Evolutionary conservation across 805 yeast genomes (phyloP), one percentile per base, ranked within the genome.

Genomic region (Nadsonia fulvescens): DNA sequence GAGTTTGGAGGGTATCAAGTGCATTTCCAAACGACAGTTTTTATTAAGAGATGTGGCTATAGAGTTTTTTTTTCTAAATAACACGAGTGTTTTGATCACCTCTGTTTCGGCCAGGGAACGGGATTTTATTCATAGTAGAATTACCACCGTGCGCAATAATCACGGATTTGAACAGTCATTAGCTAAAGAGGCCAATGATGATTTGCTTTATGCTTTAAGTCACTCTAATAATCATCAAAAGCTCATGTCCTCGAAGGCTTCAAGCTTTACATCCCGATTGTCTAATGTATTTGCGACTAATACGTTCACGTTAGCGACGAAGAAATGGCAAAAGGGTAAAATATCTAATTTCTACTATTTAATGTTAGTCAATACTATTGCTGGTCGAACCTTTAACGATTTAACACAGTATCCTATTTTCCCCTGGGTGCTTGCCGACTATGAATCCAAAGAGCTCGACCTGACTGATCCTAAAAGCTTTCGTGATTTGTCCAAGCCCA

Each of bases 361-460:
- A 38, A 74, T 79, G 66, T 60, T 76, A 10, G 53, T 81, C 14
- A 81, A 81, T 40, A 78, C 89, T 0, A 46, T 81, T 30, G 91
- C 93, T 0, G 94, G 94, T 0, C 53, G 94, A 35, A 78, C 93
- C 0, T 78, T 73, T 48, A 82, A 81, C 46, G 93, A 81, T 43
- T 47, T 81, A 28, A 81, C 93, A 0, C 94, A 81, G 35, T 81
- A 81, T 41, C 93, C 93, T 0, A 74, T 82, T 1, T 82, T 81
- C 38, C 94, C 94, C 0, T 81, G 92, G 91, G 79, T 81, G 1
- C 62, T 81, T 32, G 71, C 89, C 0, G 93, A 81, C 43, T 79
- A 81, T 42, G 58, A 65, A 1, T 75, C 89, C 38, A 69, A 67
- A 2, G 62, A 51, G 8, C 50, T 81, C n/a, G 82, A 81, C 43